Evolutionary conservation across 169 alveolate species (phyloP).

Genomic region (Plasmodium coatneyi): DNA sequence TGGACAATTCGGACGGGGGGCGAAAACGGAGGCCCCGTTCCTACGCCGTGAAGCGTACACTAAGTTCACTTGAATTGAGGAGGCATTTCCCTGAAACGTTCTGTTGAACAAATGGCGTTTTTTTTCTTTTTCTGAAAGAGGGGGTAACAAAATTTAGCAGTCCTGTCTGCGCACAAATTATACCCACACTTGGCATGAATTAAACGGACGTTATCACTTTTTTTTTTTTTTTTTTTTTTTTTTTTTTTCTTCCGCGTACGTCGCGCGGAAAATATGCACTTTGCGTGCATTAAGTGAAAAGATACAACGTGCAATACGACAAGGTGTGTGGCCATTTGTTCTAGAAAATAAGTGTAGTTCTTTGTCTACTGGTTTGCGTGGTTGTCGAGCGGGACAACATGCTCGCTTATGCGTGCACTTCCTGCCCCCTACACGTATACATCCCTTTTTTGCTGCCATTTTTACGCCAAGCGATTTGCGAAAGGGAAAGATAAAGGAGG

Average conservation of each 20-base stretch:
- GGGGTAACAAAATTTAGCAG: background rate
- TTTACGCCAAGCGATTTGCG: background rate
- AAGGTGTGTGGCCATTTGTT: background rate
- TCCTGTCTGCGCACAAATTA: background rate
- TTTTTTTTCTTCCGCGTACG: background rate
- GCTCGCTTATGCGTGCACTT: background rate
- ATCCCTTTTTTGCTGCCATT: background rate
- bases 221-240: background rate
- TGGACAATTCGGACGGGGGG: background rate
- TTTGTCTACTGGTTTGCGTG: background rate
- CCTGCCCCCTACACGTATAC: background rate
- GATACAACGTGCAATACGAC: background rate
- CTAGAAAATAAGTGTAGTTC: background rate
- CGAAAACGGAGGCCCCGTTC: background rate
- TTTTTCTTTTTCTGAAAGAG: background rate
- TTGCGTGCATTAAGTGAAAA: slow-evolving; percentile 6
- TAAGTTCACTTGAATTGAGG: background rate
- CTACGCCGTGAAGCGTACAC: background rate
- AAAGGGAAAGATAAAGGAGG: background rate
- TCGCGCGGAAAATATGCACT: background rate
- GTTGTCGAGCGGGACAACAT: background rate
- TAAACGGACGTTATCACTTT: background rate
- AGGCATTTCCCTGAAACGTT: background rate
- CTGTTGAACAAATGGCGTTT: background rate
- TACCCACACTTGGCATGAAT: background rate